A percentile compares a stretch with the other conserved stretches of the same genome.
phyloP scores from a whole-genome alignment of 148 eudicot genomes.

The Limonium bicolor region DNA sequence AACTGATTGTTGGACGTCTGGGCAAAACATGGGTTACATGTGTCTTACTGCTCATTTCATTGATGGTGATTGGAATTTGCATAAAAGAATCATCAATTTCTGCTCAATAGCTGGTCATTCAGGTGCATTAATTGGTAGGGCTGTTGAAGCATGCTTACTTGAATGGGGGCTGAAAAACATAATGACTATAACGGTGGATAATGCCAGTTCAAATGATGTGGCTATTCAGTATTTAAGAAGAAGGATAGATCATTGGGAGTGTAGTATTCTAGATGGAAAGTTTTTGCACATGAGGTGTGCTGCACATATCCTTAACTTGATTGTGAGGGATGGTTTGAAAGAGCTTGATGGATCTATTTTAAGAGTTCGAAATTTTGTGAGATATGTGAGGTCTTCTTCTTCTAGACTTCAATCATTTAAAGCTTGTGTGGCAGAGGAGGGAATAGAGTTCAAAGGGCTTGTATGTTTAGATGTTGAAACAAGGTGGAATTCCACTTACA shows the following conservation, averaged over 20 bases:
- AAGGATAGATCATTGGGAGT: background rate
- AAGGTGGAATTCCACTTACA: no score
- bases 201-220: background rate
- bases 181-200: slow-evolving; percentile 5
- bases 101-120: background rate
- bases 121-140: slow-evolving; percentile 4
- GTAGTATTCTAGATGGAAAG: background rate
- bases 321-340: no score
- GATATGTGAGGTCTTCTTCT: background rate
- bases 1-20: background rate
- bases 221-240: slow-evolving; percentile 2
- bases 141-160: slow-evolving; percentile 1
- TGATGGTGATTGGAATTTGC: background rate
- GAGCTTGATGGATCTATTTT: no score
- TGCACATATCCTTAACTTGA: slow-evolving; percentile 1
- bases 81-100: background rate
- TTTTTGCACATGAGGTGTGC: background rate
- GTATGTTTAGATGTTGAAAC: no score
- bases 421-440: background rate
- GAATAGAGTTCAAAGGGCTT: background rate
- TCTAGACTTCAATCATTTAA: background rate
- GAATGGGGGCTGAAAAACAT: no score
- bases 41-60: background rate
- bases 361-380: background rate
- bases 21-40: background rate